Evolutionary conservation across 805 yeast genomes (phyloP).

Genomic region (Metschnikowia lunata): DNA sequence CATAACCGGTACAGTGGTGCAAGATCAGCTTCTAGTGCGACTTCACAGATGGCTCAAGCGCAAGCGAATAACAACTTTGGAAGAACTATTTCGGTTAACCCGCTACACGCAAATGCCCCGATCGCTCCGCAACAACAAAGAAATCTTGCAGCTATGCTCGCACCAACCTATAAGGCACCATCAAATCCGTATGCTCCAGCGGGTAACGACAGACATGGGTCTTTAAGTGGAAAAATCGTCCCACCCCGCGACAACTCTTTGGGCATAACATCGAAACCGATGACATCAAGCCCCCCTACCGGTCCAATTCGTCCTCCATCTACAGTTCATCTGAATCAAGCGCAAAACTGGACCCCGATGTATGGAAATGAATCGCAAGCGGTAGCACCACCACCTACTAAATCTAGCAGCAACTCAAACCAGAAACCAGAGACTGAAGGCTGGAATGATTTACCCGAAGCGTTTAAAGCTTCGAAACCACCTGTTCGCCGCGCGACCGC

Average conservation of each 20-base stretch:
- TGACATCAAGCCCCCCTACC: slow-evolving; percentile 5
- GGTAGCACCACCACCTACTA: slow-evolving; percentile 9
- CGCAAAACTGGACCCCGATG: neutral
- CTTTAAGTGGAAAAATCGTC: slow-evolving; percentile 2
- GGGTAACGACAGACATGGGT: slow-evolving; percentile 7
- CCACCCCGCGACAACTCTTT: slow-evolving; percentile 4
- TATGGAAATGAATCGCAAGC: slow-evolving; percentile 2
- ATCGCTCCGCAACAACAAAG: slow-evolving; percentile 2
- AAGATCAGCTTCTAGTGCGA: neutral
- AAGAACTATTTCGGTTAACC: neutral
- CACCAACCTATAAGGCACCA: slow-evolving; percentile 18
- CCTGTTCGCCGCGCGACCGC: slow-evolving; percentile 42
- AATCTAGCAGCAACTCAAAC: slow-evolving; percentile 12
- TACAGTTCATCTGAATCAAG: slow-evolving; percentile 10
- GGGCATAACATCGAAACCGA: slow-evolving; percentile 1
- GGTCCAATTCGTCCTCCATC: slow-evolving; percentile 15
- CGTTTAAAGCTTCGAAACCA: slow-evolving; percentile 35
- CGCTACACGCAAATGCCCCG: slow-evolving; percentile 9
- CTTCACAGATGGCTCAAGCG: neutral
- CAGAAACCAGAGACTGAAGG: slow-evolving; percentile 53
- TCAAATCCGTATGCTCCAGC: slow-evolving; percentile 15
- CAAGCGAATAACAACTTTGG: neutral
- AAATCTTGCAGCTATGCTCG: neutral
- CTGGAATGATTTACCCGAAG: slow-evolving; percentile 67
- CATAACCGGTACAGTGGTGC: slow-evolving; percentile 3